Base-by-base conservation (phyloP, 2,329 filamentous ascomycete genomes). In the Escovopsis sp. region DNA sequence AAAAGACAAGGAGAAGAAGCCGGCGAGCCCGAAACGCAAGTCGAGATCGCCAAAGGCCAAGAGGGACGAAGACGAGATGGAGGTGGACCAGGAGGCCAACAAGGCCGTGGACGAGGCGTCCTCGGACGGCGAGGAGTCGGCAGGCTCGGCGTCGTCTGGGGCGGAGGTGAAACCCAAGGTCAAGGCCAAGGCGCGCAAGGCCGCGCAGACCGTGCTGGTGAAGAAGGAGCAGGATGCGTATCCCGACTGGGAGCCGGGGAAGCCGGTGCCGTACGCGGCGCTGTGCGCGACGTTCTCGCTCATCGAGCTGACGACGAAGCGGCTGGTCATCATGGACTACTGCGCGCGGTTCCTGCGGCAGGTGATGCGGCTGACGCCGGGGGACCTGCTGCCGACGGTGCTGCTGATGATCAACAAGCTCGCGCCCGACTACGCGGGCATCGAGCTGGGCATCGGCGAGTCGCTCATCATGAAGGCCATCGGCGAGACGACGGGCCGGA, bases 381-480 rank as follows among this genome's bases (percentile, higher is more conserved):
- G 79, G 13, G 91, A 98, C 57, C 71, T 98, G 15, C 71, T 95
- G 2, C 79, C 88, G 0, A 94, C 86, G 0, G 80, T 96, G 20
- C 71, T 94, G 47, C 75, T 98, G 27, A 96, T 98, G 91, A 84
- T 94, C 60, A 95, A 95, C 64, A 96, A 96, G 60, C 76, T 98
- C 24, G 91, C 91, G 2, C 89, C 91, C 3, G 91, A 98, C 56
- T 98, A 95, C 59, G 82, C 88, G 35, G 91, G 91, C 15, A 88
- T 98, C 47, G 91, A 98, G 62, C 72, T 98, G 27, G 91, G 91
- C n/a, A 98, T 98, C 52, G 91, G 91, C 43, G 91, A 98, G 63
- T 96, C 89, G 1, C 64, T 98, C 25, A 95, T 98, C 53, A 96
- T 96, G 88, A 98, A 96, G 60, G 85, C 91, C 5, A 94, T 98